Evolutionary conservation across 2,329 filamentous ascomycete genomes (phyloP).

Genomic region (Fusarium beomiforme): DNA sequence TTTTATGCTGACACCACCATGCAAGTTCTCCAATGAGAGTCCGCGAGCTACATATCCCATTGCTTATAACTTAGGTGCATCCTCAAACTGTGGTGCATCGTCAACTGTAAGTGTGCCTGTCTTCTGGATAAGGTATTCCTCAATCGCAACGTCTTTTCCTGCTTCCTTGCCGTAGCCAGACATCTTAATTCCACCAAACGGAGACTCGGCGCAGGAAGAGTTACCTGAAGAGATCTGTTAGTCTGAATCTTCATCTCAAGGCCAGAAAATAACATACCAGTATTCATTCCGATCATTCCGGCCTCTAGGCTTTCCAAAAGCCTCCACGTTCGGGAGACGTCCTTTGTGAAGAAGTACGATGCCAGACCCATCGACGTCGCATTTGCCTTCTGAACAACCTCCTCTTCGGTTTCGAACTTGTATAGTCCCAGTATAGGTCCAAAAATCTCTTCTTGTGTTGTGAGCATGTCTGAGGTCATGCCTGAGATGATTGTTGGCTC

Average conservation of each 20-base stretch:
- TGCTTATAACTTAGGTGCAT: neutral
- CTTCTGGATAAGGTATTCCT: constrained; percentile 56
- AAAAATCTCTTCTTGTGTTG: constrained; percentile 28
- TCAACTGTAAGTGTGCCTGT: constrained; percentile 35
- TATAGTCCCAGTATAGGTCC: constrained; percentile 17
- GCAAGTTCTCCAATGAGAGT: rapidly evolving
- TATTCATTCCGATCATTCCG: constrained; percentile 28
- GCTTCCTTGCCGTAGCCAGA: constrained; percentile 39
- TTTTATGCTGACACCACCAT: neutral
- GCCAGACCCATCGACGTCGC: constrained; percentile 17
- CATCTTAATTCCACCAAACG: constrained; percentile 41
- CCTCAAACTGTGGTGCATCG: neutral
- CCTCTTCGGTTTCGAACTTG: constrained; percentile 24
- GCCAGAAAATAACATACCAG: neutral
- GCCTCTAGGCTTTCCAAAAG: constrained; percentile 26
- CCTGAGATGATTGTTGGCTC: constrained; percentile 16
- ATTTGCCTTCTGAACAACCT: constrained; percentile 22
- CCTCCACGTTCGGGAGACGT: constrained; percentile 20
- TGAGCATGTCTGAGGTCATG: constrained; percentile 9
- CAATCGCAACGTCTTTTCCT: constrained; percentile 55
- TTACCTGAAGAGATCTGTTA: neutral
- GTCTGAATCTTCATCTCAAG: rapidly evolving
- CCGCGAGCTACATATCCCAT: neutral
- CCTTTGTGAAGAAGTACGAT: constrained; percentile 27
- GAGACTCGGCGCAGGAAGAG: constrained; percentile 50